These are phyloP conservation scores for Parsonsia alboflavescens DNA, from an alignment of 257 asterid genomes.

Conservation along the genomic window DNA sequence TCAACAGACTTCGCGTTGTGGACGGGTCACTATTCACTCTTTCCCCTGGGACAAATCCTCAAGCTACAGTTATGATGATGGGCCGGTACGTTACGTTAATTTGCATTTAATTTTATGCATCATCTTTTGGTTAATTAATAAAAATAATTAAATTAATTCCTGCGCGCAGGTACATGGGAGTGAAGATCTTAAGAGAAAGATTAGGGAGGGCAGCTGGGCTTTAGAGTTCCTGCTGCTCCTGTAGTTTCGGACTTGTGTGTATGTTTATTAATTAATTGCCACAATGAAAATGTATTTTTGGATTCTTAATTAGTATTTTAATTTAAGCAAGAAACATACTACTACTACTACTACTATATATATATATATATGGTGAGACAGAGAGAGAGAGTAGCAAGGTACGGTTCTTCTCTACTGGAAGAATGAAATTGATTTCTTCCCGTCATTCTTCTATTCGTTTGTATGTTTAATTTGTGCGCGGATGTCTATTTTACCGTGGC, in stretches of 20 bases:
- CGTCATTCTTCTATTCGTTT: constrained; percentile 14
- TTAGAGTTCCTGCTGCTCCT: constrained; percentile 13
- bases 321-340: background rate
- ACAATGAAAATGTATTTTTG: background rate
- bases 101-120: too few species aligned
- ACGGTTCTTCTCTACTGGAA: constrained; percentile 4
- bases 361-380: too few species aligned
- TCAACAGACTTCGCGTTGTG: constrained; percentile 63
- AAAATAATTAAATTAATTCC: too few species aligned
- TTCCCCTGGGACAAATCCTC: constrained; percentile 99
- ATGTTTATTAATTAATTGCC: too few species aligned
- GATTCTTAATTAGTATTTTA: background rate
- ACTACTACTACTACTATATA: too few species aligned
- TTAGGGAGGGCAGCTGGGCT: constrained; percentile 52
- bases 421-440: constrained; percentile 12
- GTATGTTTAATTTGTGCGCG: background rate
- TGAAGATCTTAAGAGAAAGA: constrained; percentile 77
- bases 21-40: constrained; percentile 72
- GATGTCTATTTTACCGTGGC: background rate
- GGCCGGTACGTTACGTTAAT: constrained; percentile 50
- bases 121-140: background rate
- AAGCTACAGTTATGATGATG: constrained; percentile 92
- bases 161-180: constrained; percentile 78
- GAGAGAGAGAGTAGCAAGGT: background rate
- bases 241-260: background rate